Base-by-base conservation (phyloP, 1,284 basidiomycete genomes). In the Neonothopanus nambi region DNA sequence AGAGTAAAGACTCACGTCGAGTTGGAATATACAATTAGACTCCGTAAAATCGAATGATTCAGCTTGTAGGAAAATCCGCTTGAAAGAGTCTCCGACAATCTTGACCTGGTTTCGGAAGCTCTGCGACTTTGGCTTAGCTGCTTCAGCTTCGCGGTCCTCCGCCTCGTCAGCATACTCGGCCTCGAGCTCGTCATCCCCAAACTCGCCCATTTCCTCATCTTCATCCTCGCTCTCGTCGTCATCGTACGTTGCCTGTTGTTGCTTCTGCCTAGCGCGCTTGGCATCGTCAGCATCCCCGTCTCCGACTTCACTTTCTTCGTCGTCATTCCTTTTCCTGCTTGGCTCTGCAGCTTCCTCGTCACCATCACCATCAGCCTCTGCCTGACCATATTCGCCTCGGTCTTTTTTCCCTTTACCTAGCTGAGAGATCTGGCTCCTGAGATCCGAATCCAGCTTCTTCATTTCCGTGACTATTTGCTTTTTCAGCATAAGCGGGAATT, bases 401-500 rank as follows among this genome's bases (percentile, higher is more conserved):
- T 65, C 73, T 30, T 76, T 76, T 61, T 85, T 86, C 24, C 91
- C 95, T 69, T 89, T 89, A 6, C 95, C 95, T 35, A 98, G 82
- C 52, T 89, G 84, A 13, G 81, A 74, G 60, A 89, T 85, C 70
- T 98, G 95, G 61, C 79, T 82, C 65, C 84, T 90, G 57, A 93
- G 72, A 65, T 97, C 90, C 49, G 88, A 85, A 59, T 89, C 85
- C 30, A 94, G 79, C 66, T 86, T 90, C 72, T 92, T 93, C 77
- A 98, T 82, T 75, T 98, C 96, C 41, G 77, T 71, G 55, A 85
- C 75, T 63, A 98, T 89, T 70, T 97, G 94, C 70, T 88, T 92
- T 71, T 89, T 93, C 61, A 99, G 75, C 36, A 80, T 81, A n/a
- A 84, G 74, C 5, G 94, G 90, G 71, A 99, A 98, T 48, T 81